Conservation (phyloP, 1,139 yeast genomes). For the Candida mesenterica region DNA sequence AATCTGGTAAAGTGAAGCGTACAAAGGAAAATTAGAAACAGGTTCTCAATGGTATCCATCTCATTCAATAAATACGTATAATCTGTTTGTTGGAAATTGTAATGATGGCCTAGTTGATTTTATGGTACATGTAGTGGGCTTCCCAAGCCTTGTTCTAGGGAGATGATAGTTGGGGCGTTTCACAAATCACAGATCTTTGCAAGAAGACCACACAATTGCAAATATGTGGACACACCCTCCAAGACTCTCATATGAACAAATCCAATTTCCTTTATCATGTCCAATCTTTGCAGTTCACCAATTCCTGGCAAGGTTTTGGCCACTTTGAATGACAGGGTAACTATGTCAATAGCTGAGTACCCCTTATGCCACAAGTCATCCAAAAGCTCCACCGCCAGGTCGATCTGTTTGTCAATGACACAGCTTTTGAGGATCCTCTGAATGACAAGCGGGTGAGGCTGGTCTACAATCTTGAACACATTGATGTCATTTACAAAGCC, state of each 20-base stretch:
- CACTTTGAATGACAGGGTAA: slow-evolving; percentile 86
- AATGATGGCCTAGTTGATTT: too few species aligned
- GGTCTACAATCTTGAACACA: slow-evolving; percentile 93
- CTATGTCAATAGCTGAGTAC: slow-evolving; percentile 89
- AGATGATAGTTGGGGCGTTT: too few species aligned
- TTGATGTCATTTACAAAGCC: slow-evolving; percentile 86
- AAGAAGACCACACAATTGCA: slow-evolving; percentile 82
- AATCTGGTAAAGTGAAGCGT: too few species aligned
- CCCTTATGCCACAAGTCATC: slow-evolving; percentile 83
- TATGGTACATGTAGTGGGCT: too few species aligned
- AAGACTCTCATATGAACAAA: slow-evolving; percentile 86
- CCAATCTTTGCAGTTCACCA: slow-evolving; percentile 66
- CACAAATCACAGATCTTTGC: slow-evolving; percentile 48
- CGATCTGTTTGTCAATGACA: slow-evolving; percentile 51
- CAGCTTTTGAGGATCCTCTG: slow-evolving; percentile 65
- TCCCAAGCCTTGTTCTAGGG: too few species aligned
- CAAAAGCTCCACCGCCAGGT: slow-evolving; percentile 65
- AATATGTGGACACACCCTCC: slow-evolving; percentile 87
- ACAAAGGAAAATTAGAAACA: too few species aligned
- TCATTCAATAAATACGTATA: too few species aligned
- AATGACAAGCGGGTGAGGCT: slow-evolving; percentile 90
- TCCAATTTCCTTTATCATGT: slow-evolving; percentile 82
- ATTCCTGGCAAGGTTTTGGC: slow-evolving; percentile 71
- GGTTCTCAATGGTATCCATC: too few species aligned
- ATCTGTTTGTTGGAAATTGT: too few species aligned